phyloP scores from a whole-genome alignment of 2,329 filamentous ascomycete species.

The Sclerotinia glacialis region DNA sequence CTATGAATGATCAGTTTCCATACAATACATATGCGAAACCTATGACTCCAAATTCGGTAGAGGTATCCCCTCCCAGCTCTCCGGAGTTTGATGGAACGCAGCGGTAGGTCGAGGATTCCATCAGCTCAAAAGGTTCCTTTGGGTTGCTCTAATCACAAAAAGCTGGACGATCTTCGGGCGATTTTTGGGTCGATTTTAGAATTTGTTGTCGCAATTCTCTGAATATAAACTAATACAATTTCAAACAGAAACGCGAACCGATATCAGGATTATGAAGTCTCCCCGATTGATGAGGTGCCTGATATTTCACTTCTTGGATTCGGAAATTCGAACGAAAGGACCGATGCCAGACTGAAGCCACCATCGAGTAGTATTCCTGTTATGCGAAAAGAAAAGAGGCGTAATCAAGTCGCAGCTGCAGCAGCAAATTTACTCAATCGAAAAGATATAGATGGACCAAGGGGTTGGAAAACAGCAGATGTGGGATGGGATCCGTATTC shows the following conservation, averaged over 20 bases:
- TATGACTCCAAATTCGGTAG: slow-evolving; percentile 36
- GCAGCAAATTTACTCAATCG: slow-evolving; percentile 32
- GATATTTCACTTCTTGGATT: slow-evolving; percentile 31
- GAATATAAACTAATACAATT: neutral
- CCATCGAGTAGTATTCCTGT: slow-evolving; percentile 38
- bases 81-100: slow-evolving; percentile 36
- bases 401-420: slow-evolving; percentile 34
- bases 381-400: slow-evolving; percentile 36
- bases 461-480: slow-evolving; percentile 39
- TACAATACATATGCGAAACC: slow-evolving; percentile 32
- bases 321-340: slow-evolving; percentile 19
- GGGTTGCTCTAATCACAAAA: neutral
- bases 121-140: neutral
- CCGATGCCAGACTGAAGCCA: slow-evolving; percentile 23
- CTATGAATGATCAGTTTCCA: slow-evolving; percentile 30
- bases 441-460: slow-evolving; percentile 31
- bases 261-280: slow-evolving; percentile 39
- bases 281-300: slow-evolving; percentile 43
- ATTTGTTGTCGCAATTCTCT: neutral
- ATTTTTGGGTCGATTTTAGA: neutral
- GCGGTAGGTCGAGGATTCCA: slow-evolving; percentile 33
- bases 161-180: neutral
- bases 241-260: slow-evolving; percentile 29
- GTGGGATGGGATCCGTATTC: slow-evolving; percentile 64
- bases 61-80: slow-evolving; percentile 48